Evolutionary conservation across 2,329 filamentous ascomycete genomes (phyloP).

Genomic region (Penicillium sp.): DNA sequence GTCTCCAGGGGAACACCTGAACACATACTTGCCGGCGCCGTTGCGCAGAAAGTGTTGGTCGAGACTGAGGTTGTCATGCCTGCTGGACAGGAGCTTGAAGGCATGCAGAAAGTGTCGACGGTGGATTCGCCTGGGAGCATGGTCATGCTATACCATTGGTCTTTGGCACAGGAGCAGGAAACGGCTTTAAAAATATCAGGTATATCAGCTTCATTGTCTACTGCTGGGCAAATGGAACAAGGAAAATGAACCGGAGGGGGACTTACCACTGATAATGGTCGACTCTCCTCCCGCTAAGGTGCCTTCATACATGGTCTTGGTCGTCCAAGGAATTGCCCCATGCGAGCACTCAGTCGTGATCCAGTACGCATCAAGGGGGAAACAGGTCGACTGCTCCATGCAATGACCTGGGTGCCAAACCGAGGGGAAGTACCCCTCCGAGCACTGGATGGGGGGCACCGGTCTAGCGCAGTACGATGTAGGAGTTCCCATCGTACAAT

Average conservation of each 20-base stretch:
- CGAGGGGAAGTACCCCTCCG: conserved; percentile 21
- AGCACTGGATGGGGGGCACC: conserved; percentile 19
- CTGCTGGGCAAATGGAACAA: not conserved
- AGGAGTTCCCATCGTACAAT: conserved; percentile 27
- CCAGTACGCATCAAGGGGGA: conserved; percentile 21
- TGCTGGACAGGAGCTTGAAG: conserved; percentile 20
- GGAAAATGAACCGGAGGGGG: not conserved
- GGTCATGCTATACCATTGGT: conserved; percentile 27
- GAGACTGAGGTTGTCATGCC: conserved; percentile 25
- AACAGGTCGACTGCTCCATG: conserved; percentile 23
- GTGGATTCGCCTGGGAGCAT: conserved; percentile 4
- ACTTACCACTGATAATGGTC: conserved; percentile 23
- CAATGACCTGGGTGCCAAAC: conserved; percentile 29
- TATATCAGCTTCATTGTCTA: not conserved
- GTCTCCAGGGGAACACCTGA: conserved; percentile 11
- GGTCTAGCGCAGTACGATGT: conserved; percentile 24
- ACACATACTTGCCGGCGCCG: conserved; percentile 15
- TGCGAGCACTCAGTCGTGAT: conserved; percentile 26
- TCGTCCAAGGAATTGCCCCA: conserved; percentile 21
- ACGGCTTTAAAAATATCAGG: conserved; percentile 8
- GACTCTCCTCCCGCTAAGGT: conserved; percentile 19
- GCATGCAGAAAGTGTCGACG: conserved; percentile 27
- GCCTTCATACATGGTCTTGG: conserved; percentile 22
- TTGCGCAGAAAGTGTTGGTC: conserved; percentile 21
- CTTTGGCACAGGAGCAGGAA: conserved; percentile 21